phyloP scores from a whole-genome alignment of 2,329 filamentous ascomycete species.

The Westerdykella ornata region DNA sequence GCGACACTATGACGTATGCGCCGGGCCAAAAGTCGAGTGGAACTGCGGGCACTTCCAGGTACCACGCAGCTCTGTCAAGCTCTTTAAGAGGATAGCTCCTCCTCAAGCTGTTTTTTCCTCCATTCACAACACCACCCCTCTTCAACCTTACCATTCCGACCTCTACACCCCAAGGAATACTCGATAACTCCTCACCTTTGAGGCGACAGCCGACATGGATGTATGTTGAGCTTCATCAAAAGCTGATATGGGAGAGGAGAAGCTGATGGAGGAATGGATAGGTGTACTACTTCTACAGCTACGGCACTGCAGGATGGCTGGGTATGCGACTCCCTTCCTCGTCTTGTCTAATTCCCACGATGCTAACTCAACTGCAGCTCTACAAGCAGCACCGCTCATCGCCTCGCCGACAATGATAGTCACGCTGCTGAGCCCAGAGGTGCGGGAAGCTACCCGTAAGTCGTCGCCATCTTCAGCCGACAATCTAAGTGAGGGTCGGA shows the following conservation, averaged over 20 bases:
- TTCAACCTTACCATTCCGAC: not conserved
- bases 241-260: not conserved
- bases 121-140: not conserved
- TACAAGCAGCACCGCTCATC: conserved; percentile 50
- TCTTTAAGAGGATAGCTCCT: too few species aligned
- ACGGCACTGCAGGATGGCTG: conserved; percentile 41
- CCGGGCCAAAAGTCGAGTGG: not conserved
- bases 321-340: conserved; percentile 11
- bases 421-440: conserved; percentile 52
- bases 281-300: conserved; percentile 42
- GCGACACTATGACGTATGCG: not conserved
- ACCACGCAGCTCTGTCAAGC: not conserved
- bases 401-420: conserved; percentile 56
- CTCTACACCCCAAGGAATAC: not conserved
- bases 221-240: conserved; percentile 1
- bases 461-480: not conserved
- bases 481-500: not conserved
- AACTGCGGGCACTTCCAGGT: not conserved
- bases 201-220: conserved; percentile 3
- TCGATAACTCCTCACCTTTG: not conserved
- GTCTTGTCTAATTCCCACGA: not conserved
- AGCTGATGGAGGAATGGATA: conserved; percentile 13
- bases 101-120: not conserved
- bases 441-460: conserved; percentile 49
- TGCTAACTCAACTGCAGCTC: conserved; percentile 19